Percentiles rank a stretch among this genome's conserved stretches.
Evolutionary conservation across 768 basidiomycete genomes (phyloP).

Genomic region (Mycena alexandri): DNA sequence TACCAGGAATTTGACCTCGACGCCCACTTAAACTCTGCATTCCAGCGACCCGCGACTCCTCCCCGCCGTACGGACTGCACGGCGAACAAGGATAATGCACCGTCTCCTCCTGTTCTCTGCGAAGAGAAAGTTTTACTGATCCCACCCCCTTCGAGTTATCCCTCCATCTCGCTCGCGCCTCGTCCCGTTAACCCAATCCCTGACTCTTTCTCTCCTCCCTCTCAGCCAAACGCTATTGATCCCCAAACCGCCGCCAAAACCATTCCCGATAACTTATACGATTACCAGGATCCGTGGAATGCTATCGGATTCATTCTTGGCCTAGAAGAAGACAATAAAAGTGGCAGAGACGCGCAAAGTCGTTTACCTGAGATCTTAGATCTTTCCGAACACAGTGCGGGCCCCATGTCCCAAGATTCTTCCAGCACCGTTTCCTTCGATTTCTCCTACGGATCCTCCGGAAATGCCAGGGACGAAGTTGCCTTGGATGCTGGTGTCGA

Average conservation of each 20-base stretch:
- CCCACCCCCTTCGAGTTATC: conserved; percentile 1
- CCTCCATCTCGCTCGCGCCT: conserved; percentile 18
- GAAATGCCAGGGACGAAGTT: background rate
- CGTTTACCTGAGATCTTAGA: background rate
- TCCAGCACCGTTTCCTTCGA: background rate
- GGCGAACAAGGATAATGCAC: background rate
- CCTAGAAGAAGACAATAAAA: conserved; percentile 26
- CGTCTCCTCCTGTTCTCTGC: background rate
- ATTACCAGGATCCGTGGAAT: conserved; percentile 59
- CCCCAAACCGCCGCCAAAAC: conserved; percentile 49
- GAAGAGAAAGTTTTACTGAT: background rate
- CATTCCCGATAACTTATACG: conserved; percentile 47
- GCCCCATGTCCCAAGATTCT: background rate
- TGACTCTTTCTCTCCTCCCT: background rate
- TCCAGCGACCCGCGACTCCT: background rate
- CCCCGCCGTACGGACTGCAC: background rate
- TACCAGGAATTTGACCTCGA: background rate
- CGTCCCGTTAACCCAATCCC: background rate
- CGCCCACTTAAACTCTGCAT: background rate
- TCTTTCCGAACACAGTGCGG: background rate
- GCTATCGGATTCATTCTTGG: conserved; percentile 59
- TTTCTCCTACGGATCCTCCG: background rate
- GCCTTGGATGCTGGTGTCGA: background rate
- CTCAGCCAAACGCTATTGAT: background rate
- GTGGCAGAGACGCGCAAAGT: background rate